These are phyloP conservation scores for Anaeromyces robustus DNA, from an alignment of 192 early-diverging fungal genomes.

Conservation along the genomic window DNA sequence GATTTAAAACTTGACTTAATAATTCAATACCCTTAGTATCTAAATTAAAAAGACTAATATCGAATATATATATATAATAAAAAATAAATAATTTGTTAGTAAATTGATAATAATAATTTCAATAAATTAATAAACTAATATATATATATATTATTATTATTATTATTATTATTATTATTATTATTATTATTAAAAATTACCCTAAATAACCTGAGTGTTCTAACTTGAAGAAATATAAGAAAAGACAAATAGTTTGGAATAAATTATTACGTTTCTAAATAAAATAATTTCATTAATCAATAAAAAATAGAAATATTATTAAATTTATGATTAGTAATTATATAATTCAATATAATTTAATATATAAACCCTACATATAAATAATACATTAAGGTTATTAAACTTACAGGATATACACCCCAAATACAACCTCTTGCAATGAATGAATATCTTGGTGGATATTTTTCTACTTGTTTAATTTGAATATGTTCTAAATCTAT, in stretches of 20 bases:
- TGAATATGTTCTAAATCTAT: slow-evolving; percentile 10
- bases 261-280: slow-evolving; percentile 23
- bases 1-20: neutral
- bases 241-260: slow-evolving; percentile 18
- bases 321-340: too few species aligned
- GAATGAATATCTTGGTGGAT: slow-evolving; percentile 16
- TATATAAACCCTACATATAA: too few species aligned
- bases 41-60: neutral
- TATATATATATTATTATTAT: too few species aligned
- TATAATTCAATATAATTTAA: too few species aligned
- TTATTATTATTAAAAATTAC: neutral
- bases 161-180: too few species aligned
- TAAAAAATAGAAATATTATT: too few species aligned
- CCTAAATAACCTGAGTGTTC: slow-evolving; percentile 20
- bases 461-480: slow-evolving; percentile 12
- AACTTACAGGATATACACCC: slow-evolving; percentile 18
- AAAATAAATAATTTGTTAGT: too few species aligned
- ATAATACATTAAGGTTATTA: too few species aligned
- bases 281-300: neutral
- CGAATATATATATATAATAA: too few species aligned
- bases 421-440: slow-evolving; percentile 12
- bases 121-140: too few species aligned
- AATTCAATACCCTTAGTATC: neutral
- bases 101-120: too few species aligned
- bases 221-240: slow-evolving; percentile 16